These are phyloP conservation scores for Lecanicillium sp. DNA, from an alignment of 2,329 filamentous ascomycete genomes.

Conservation along the genomic window DNA sequence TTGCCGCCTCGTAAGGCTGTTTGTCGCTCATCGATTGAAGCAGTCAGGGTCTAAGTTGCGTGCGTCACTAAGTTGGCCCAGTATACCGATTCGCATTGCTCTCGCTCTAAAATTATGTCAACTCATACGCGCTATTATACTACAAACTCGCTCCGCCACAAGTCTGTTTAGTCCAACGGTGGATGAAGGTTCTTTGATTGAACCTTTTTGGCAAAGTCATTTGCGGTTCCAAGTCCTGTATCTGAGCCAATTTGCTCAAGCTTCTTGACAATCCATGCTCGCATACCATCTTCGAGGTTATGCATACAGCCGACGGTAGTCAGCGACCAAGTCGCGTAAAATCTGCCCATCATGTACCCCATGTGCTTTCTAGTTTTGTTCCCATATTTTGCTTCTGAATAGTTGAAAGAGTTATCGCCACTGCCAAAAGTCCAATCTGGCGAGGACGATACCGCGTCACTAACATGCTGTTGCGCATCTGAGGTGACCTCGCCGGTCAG, in stretches of 20 bases:
- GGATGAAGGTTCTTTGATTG: slow-evolving; percentile 8
- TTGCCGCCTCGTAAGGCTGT: too few species aligned
- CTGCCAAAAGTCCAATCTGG: slow-evolving; percentile 6
- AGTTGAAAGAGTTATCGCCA: background rate
- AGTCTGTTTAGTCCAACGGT: slow-evolving; percentile 5
- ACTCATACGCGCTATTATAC: too few species aligned
- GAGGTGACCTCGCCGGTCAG: slow-evolving; percentile 9
- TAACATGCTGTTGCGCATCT: slow-evolving; percentile 9
- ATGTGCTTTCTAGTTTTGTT: too few species aligned
- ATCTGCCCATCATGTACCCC: slow-evolving; percentile 5
- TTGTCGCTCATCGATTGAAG: too few species aligned
- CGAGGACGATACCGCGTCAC: slow-evolving; percentile 5
- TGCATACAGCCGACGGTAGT: slow-evolving; percentile 9
- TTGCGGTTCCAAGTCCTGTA: slow-evolving; percentile 6
- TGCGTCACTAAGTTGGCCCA: too few species aligned
- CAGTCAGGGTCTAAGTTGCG: too few species aligned
- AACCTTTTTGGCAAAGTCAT: slow-evolving; percentile 8
- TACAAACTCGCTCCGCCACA: too few species aligned
- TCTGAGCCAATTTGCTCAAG: slow-evolving; percentile 7
- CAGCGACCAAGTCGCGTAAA: slow-evolving; percentile 7
- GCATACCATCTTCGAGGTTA: slow-evolving; percentile 8
- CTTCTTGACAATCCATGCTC: slow-evolving; percentile 7
- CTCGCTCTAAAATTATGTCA: too few species aligned
- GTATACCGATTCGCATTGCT: too few species aligned
- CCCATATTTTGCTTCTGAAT: slow-evolving; percentile 1